A percentile compares a stretch with the other conserved stretches of the same genome.
Conservation (phyloP, 352 stramenopile genomes). For the Phytophthora citricola region DNA sequence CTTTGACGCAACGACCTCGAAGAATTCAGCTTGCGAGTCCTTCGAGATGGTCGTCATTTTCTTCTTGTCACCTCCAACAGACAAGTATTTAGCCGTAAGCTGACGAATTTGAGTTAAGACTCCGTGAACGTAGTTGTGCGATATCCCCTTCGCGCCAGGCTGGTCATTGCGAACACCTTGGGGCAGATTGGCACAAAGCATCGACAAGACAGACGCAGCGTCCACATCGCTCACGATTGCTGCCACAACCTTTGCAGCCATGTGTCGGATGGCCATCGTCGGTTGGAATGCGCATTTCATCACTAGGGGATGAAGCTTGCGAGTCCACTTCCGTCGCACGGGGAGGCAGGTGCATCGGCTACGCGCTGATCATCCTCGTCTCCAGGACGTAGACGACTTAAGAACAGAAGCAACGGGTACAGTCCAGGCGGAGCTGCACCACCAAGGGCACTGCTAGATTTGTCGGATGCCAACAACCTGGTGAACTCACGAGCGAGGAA, state of each 20-base stretch:
- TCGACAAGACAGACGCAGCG: conserved; percentile 46
- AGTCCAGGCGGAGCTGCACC: conserved; percentile 62
- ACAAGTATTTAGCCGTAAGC: conserved; percentile 52
- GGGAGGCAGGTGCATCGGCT: conserved; percentile 12
- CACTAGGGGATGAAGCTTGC: conserved; percentile 70
- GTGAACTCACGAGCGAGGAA: conserved; percentile 71
- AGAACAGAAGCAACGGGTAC: conserved; percentile 81
- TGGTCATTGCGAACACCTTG: conserved; percentile 31
- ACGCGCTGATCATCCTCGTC: conserved; percentile 59
- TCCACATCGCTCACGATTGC: conserved; percentile 70
- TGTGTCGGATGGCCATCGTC: conserved; percentile 80
- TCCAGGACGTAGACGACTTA: conserved; percentile 74
- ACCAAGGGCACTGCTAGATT: conserved; percentile 18
- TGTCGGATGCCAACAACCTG: conserved; percentile 39
- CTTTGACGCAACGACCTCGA: conserved; percentile 38
- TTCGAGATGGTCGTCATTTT: conserved; percentile 17
- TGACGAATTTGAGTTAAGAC: conserved; percentile 67
- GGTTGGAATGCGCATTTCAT: conserved; percentile 70
- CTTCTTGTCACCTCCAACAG: conserved; percentile 2
- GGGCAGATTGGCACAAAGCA: conserved; percentile 51
- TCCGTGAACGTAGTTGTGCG: conserved; percentile 75
- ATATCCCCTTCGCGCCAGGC: conserved; percentile 18
- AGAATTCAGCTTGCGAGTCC: conserved; percentile 24
- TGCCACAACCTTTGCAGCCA: conserved; percentile 81
- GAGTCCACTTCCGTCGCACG: conserved; percentile 26